Evolutionary conservation across 306 rosid genomes (phyloP).

Genomic region (Quercus dentata): DNA sequence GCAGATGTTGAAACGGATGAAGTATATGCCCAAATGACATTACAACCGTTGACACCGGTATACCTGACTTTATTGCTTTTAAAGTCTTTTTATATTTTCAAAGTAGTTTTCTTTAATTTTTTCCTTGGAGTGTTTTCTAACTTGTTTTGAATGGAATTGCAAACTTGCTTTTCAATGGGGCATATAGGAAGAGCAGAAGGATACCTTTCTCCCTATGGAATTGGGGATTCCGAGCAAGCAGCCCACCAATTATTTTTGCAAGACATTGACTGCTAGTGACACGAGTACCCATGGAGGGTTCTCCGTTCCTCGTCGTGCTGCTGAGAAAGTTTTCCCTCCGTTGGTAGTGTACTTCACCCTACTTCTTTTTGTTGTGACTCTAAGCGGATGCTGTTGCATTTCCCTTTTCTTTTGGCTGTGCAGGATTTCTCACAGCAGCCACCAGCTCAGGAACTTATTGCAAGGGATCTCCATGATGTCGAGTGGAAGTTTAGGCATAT

Average conservation of each 20-base stretch:
- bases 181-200: slow-evolving; percentile 84
- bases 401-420: slow-evolving; percentile 22
- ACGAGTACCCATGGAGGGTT: slow-evolving; percentile 93
- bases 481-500: slow-evolving; percentile 92
- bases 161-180: slow-evolving; percentile 5
- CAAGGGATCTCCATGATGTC: slow-evolving; percentile 83
- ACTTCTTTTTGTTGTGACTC: slow-evolving; percentile 10
- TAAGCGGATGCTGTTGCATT: slow-evolving; percentile 19
- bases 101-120: background rate
- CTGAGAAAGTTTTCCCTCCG: slow-evolving; percentile 90
- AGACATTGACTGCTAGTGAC: slow-evolving; percentile 86
- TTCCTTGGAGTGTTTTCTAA: background rate
- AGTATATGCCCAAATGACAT: slow-evolving; percentile 93
- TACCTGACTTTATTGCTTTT: slow-evolving; percentile 6
- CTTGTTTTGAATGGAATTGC: slow-evolving; percentile 8
- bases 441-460: slow-evolving; percentile 85
- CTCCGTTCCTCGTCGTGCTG: slow-evolving; percentile 95
- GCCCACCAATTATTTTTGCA: slow-evolving; percentile 87
- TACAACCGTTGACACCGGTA: slow-evolving; percentile 86
- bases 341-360: slow-evolving; percentile 40
- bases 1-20: slow-evolving; percentile 93
- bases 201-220: slow-evolving; percentile 88
- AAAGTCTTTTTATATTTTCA: background rate
- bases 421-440: slow-evolving; percentile 85
- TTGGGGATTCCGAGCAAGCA: slow-evolving; percentile 82